phyloP scores from a whole-genome alignment of 2,329 filamentous ascomycete genomes.

The Acarospora socialis region DNA sequence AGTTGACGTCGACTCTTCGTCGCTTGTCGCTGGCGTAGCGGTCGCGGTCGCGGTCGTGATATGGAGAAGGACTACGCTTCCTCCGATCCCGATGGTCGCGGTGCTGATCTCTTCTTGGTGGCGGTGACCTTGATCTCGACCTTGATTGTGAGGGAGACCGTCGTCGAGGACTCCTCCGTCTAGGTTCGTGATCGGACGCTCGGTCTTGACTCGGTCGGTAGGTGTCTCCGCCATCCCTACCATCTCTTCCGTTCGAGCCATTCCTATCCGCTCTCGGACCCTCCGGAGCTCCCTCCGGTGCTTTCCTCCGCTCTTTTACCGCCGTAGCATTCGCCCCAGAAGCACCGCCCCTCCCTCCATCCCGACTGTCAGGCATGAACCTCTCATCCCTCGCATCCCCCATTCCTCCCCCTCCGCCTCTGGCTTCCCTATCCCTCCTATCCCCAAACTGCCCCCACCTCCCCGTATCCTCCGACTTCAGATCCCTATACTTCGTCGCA shows the following conservation, averaged over 20 bases:
- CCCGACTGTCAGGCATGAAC: conserved; percentile 31
- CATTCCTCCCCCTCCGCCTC: conserved; percentile 16
- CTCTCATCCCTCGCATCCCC: conserved; percentile 28
- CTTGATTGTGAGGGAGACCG: conserved; percentile 21
- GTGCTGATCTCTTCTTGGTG: conserved; percentile 33
- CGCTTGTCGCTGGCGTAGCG: conserved; percentile 35
- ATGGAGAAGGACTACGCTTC: conserved; percentile 42
- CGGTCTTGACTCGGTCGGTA: conserved; percentile 16
- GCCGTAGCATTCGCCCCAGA: conserved; percentile 33
- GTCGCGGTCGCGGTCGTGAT: conserved; percentile 15
- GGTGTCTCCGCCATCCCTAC: conserved; percentile 17
- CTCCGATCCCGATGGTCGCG: conserved; percentile 36
- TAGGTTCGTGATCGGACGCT: not conserved
- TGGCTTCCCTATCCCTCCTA: conserved; percentile 21
- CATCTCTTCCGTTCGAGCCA: conserved; percentile 1
- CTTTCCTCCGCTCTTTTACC: conserved; percentile 23
- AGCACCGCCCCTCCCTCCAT: conserved; percentile 19
- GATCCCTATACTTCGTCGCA: conserved; percentile 74
- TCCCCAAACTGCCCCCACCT: conserved; percentile 58
- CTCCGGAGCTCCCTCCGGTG: conserved; percentile 18
- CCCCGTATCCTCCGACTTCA: conserved; percentile 82
- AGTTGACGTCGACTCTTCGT: conserved; percentile 37
- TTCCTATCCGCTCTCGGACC: conserved; percentile 18
- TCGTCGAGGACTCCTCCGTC: conserved; percentile 9
- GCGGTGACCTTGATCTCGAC: conserved; percentile 38